Conservation (phyloP, 305 asterid genomes). For the Euphrasia arctica region DNA sequence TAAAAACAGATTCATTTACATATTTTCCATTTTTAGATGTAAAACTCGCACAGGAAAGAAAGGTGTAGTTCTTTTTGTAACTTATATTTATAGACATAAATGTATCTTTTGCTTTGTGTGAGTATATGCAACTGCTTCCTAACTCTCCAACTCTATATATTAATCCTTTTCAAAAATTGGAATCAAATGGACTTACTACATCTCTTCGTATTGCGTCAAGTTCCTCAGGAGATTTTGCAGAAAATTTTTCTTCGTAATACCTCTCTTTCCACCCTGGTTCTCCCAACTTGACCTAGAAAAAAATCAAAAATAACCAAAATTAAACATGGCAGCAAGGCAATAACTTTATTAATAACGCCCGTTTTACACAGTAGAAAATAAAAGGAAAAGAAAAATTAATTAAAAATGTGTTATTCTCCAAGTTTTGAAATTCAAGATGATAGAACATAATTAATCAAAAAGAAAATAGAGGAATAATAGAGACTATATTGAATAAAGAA, state of each 20-base stretch:
- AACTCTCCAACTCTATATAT: conserved; percentile 4
- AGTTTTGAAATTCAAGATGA: conserved; percentile 3
- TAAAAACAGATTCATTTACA: neutral
- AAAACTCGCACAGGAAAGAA: neutral
- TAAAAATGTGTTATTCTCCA: neutral
- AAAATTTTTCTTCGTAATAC: conserved; percentile 89
- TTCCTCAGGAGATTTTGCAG: conserved; percentile 73
- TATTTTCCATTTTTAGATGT: neutral
- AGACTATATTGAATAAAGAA: conserved; percentile 4
- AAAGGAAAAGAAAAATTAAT: neutral
- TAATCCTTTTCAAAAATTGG: conserved; percentile 13
- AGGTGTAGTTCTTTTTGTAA: neutral
- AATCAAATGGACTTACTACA: conserved; percentile 60
- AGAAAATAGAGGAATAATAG: neutral
- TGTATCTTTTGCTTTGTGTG: neutral
- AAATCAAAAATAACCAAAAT: conserved; percentile 21
- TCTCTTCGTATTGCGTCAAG: conserved; percentile 75
- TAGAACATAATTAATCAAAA: neutral
- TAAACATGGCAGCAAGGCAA: conserved; percentile 11
- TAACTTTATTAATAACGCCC: conserved; percentile 14
- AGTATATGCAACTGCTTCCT: conserved; percentile 8
- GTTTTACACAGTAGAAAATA: neutral
- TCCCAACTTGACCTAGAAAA: conserved; percentile 76
- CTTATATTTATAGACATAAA: neutral
- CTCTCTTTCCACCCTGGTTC: conserved; percentile 94